A percentile compares a stretch with the other conserved stretches of the same genome.
Conservation (phyloP, 2,329 filamentous ascomycete species). For the Cordyceps fumosorosea region DNA sequence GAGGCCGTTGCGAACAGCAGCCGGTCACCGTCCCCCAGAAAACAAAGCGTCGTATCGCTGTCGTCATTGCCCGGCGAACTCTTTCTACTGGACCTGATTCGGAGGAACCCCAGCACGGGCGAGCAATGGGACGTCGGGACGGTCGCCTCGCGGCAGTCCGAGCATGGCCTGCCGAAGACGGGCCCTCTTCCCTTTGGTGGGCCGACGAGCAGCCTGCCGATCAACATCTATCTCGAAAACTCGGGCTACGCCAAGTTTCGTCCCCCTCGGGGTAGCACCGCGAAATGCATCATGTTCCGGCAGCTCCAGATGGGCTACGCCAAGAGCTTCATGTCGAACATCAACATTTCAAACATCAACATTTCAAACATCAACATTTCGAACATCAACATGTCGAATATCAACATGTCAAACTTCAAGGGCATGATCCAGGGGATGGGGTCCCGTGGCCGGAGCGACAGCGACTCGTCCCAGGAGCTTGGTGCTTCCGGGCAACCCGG, state of each 20-base stretch:
- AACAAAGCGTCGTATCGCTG: constrained; percentile 21
- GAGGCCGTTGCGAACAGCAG: background rate
- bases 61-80: constrained; percentile 30
- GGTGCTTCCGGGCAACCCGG: constrained; percentile 28
- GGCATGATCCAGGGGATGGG: constrained; percentile 36
- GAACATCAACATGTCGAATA: too few relatives aligned
- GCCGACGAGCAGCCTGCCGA: constrained; percentile 29
- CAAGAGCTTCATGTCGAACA: constrained; percentile 41
- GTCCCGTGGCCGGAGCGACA: constrained; percentile 24
- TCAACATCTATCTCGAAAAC: constrained; percentile 47
- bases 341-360: constrained; percentile 17
- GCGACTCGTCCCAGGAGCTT: constrained; percentile 16
- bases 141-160: constrained; percentile 49
- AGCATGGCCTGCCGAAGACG: constrained; percentile 18
- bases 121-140: constrained; percentile 71
- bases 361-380: too few relatives aligned
- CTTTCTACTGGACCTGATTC: constrained; percentile 59
- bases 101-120: constrained; percentile 63
- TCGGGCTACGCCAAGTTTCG: constrained; percentile 54
- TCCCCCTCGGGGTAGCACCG: constrained; percentile 29
- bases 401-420: constrained; percentile 34
- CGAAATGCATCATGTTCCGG: constrained; percentile 37
- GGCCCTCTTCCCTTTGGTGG: constrained; percentile 2
- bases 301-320: constrained; percentile 53
- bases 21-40: constrained; percentile 34